A percentile compares a stretch with the other conserved stretches of the same genome.
Conservation (phyloP, 345 rosid genomes). For the Bretschneidera sinensis region DNA sequence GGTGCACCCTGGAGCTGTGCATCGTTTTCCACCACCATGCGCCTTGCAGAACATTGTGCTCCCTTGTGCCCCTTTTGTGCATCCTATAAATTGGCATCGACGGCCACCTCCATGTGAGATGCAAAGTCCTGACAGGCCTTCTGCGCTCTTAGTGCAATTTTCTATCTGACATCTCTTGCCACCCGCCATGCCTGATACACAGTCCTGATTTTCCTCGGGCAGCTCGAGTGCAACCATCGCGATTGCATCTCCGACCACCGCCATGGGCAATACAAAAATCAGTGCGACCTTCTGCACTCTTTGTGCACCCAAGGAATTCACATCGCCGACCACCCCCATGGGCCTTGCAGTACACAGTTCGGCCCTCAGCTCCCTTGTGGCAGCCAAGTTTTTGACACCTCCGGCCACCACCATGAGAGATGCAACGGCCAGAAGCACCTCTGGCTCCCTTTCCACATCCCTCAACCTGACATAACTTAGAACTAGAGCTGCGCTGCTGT, state of each 20-base stretch:
- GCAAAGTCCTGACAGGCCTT: slow-evolving; percentile 95
- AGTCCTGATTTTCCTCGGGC: slow-evolving; percentile 97
- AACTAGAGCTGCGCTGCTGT: slow-evolving; percentile 47
- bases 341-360: slow-evolving; percentile 95
- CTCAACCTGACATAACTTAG: slow-evolving; percentile 80
- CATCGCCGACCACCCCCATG: slow-evolving; percentile 99
- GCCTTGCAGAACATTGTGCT: slow-evolving; percentile 98
- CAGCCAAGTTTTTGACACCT: slow-evolving; percentile 90
- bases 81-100: slow-evolving; percentile 71
- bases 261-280: slow-evolving; percentile 97
- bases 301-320: slow-evolving; percentile 93
- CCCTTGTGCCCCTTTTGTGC: slow-evolving; percentile 98
- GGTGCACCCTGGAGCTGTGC: slow-evolving; percentile 67
- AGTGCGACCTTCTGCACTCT: slow-evolving; percentile 97
- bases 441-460: slow-evolving; percentile 99
- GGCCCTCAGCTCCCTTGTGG: slow-evolving; percentile 96
- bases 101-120: slow-evolving; percentile 98
- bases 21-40: slow-evolving; percentile 97
- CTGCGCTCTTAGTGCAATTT: slow-evolving; percentile 89
- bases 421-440: slow-evolving; percentile 96
- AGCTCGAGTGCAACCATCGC: slow-evolving; percentile 78
- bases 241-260: slow-evolving; percentile 90
- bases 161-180: slow-evolving; percentile 93
- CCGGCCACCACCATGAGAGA: slow-evolving; percentile 97
- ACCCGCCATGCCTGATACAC: slow-evolving; percentile 96